These are phyloP conservation scores for Przewalskia tangutica DNA, from an alignment of 257 asterid genomes.

Conservation along the genomic window DNA sequence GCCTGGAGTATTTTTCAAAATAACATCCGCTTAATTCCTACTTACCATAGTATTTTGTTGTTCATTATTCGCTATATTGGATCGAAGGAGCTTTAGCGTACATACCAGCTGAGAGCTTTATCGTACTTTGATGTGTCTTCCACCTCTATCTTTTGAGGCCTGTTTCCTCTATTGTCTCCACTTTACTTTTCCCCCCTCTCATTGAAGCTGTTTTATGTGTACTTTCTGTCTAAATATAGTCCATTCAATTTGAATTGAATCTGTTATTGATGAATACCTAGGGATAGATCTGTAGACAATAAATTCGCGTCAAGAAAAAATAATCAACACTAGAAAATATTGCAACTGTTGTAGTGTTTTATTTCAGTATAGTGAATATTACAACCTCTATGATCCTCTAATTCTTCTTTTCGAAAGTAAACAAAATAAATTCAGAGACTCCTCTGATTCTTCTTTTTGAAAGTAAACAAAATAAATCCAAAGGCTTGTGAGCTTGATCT, in stretches of 20 bases:
- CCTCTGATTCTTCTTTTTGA: not conserved
- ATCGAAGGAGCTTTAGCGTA: not conserved
- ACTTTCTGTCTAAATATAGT: not conserved
- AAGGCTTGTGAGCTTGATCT: not conserved
- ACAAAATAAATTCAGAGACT: not conserved
- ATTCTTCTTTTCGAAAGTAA: not conserved
- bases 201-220: not conserved
- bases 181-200: not conserved
- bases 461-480: not conserved
- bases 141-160: not conserved
- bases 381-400: not conserved
- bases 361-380: not conserved
- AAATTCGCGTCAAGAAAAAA: not conserved
- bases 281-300: not conserved
- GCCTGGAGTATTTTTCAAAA: not conserved
- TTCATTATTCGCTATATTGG: not conserved
- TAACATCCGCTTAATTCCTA: not conserved
- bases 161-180: not conserved
- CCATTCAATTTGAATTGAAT: not conserved
- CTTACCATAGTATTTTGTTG: not conserved
- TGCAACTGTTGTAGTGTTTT: not conserved
- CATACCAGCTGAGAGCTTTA: not conserved
- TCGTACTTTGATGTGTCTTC: not conserved
- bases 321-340: not conserved
- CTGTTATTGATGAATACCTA: not conserved